phyloP scores from a whole-genome alignment of 2,329 filamentous ascomycete species.

The Xylaria sp. region DNA sequence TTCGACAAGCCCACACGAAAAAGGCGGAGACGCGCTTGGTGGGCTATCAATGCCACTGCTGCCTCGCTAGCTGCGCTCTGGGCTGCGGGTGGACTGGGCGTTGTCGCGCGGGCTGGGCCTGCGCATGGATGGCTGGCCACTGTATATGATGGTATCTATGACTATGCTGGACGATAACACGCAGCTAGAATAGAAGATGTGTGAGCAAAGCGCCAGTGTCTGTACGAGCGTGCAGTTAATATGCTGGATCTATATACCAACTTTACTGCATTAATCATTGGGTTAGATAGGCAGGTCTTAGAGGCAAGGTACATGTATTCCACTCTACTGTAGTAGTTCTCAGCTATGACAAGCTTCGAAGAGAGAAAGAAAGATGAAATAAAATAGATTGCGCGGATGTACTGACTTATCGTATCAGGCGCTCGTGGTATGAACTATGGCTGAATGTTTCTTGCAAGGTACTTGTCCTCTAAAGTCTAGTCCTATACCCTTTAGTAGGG shows the following conservation, averaged over 20 bases:
- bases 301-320: slow-evolving; percentile 1
- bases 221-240: background rate
- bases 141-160: slow-evolving; percentile 79
- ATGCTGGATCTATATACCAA: background rate
- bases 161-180: slow-evolving; percentile 31
- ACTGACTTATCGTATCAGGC: background rate
- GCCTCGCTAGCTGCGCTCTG: slow-evolving; percentile 72
- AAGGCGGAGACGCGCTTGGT: slow-evolving; percentile 73
- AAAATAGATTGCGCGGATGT: background rate
- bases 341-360: no score
- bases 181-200: no score
- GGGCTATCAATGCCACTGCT: slow-evolving; percentile 74
- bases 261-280: background rate
- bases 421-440: no score
- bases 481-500: no score
- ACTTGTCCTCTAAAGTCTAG: background rate
- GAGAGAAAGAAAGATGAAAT: no score
- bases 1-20: slow-evolving; percentile 64
- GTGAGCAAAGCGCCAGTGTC: background rate
- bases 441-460: no score
- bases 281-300: background rate
- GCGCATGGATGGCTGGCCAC: slow-evolving; percentile 82
- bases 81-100: slow-evolving; percentile 82
- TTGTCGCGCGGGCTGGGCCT: slow-evolving; percentile 77
- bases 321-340: no score